Percentiles rank a stretch among this genome's conserved stretches.
phyloP scores from a whole-genome alignment of 768 basidiomycete genomes.

The Rhodotorula sphaerocarpa region DNA sequence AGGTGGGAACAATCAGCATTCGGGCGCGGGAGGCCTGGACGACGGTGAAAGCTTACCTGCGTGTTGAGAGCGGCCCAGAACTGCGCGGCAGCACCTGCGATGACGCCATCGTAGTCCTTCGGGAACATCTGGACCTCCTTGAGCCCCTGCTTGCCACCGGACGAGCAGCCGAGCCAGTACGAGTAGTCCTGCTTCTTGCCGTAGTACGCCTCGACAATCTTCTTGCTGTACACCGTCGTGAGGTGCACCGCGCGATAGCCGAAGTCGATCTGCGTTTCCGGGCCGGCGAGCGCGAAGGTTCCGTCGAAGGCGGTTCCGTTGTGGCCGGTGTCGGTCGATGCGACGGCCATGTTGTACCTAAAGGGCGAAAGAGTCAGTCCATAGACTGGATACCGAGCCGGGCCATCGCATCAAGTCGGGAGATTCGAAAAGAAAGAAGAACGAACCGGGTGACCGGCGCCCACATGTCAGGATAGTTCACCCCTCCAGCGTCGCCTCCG shows the following conservation, averaged over 20 bases:
- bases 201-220: conserved; percentile 33
- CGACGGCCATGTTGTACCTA: conserved; percentile 23
- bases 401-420: no score
- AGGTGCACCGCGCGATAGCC: conserved; percentile 33
- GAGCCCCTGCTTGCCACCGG: conserved; percentile 36
- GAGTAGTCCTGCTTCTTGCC: conserved; percentile 17
- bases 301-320: conserved; percentile 8
- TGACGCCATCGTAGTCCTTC: conserved; percentile 29
- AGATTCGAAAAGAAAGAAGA: no score
- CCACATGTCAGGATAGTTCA: conserved; percentile 2
- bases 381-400: background rate
- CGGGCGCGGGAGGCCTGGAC: no score
- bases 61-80: no score
- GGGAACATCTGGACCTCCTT: conserved; percentile 28
- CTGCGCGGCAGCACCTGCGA: conserved; percentile 27
- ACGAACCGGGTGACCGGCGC: background rate
- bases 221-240: conserved; percentile 32
- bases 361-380: no score
- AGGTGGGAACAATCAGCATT: no score
- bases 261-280: conserved; percentile 31
- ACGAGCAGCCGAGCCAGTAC: conserved; percentile 37
- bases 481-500: conserved; percentile 7
- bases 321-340: conserved; percentile 19
- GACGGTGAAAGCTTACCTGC: no score
- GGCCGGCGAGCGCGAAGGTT: conserved; percentile 17